Evolutionary conservation across 192 early-diverging fungal species (phyloP).

Genomic region (Dimargaris xerosporica): DNA sequence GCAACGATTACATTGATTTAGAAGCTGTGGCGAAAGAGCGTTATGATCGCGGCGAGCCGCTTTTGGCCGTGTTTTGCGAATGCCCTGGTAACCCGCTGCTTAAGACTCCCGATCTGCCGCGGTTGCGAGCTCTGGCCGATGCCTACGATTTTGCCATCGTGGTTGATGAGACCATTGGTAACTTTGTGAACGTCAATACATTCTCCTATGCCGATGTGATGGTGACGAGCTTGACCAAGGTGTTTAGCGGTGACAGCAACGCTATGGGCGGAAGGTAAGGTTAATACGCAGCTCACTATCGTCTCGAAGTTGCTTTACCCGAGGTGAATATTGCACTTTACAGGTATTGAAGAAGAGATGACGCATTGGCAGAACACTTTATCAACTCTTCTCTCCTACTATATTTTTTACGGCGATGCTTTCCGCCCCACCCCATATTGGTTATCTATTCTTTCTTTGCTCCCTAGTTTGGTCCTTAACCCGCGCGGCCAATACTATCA

Average conservation of each 20-base stretch:
- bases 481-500: constrained; percentile 40
- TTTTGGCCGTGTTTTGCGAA: constrained; percentile 79
- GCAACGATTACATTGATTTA: constrained; percentile 53
- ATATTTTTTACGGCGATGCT: no score
- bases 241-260: constrained; percentile 91
- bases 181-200: constrained; percentile 76
- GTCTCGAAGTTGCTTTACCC: not conserved
- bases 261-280: constrained; percentile 93
- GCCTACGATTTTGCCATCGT: constrained; percentile 61
- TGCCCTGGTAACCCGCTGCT: constrained; percentile 90
- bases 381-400: no score
- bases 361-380: no score
- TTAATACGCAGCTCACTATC: no score
- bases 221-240: constrained; percentile 84
- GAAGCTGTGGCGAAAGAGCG: constrained; percentile 39
- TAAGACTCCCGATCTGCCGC: constrained; percentile 61
- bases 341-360: no score
- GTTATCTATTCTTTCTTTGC: no score
- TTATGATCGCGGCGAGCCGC: constrained; percentile 18
- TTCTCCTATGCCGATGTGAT: constrained; percentile 71
- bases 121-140: constrained; percentile 60
- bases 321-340: no score
- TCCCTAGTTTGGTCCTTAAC: constrained; percentile 64
- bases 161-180: constrained; percentile 91
- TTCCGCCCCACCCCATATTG: no score